phyloP scores from a whole-genome alignment of 106 monocot genomes.

The Dactylorhiza incarnata region DNA sequence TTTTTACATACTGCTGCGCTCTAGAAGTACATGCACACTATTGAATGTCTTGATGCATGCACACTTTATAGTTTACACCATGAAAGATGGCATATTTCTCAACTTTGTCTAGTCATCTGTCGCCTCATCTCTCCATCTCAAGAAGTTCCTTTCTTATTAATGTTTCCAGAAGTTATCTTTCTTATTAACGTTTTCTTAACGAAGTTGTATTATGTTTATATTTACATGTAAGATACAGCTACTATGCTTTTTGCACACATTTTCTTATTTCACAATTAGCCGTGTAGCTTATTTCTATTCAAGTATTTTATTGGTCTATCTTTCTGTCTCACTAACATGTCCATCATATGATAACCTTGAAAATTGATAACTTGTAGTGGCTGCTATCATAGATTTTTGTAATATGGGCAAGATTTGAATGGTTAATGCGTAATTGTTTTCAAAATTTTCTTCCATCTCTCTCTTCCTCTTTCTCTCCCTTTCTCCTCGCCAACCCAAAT shows the following conservation, averaged over 20 bases:
- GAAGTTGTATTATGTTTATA: background rate
- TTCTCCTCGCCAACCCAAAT: background rate
- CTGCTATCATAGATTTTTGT: background rate
- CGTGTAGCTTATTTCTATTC: background rate
- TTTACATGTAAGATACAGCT: background rate
- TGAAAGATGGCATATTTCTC: background rate
- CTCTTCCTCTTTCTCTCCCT: background rate
- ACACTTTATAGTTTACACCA: background rate
- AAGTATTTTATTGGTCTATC: background rate
- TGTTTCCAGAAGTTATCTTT: background rate
- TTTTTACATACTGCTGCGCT: too few species aligned
- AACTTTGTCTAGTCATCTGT: background rate
- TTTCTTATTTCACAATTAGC: background rate
- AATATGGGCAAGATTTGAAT: too few species aligned
- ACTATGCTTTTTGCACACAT: background rate
- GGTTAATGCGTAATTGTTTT: too few species aligned
- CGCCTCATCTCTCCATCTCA: too few species aligned
- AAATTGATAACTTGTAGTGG: background rate
- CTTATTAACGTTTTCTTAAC: background rate
- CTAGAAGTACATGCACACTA: too few species aligned
- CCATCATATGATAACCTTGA: background rate
- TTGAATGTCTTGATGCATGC: too few species aligned
- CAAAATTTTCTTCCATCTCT: background rate
- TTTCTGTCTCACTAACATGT: background rate
- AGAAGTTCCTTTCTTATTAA: background rate